Evolutionary conservation across 106 monocot genomes (phyloP), one percentile per base, ranked within the genome.

Genomic region (Apostasia ramifera): DNA sequence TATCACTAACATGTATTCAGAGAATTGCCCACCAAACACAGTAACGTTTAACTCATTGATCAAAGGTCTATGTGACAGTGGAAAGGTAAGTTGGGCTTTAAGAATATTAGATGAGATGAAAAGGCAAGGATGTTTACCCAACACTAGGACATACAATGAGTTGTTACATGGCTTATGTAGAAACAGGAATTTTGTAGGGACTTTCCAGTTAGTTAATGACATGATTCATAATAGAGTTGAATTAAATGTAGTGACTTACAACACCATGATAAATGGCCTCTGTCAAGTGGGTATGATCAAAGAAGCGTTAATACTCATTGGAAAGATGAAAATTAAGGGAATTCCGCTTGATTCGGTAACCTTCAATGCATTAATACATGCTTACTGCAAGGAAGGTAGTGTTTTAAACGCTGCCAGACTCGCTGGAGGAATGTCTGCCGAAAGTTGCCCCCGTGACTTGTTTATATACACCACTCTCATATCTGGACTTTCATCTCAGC

Each of bases 11-110:
- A 95, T 95, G 95, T 8, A 69, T 1, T 56, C 61, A 10, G 82
- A 86, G 57, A 78, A 68, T 70, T 79, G 80, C 39, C 71, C 78
- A 40, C 91, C 91, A 11, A 95, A 91, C 67, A 70, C 75, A 4
- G 66, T 82, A 9, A 95, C 95, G 38, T 95, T 73, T 51, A 95
- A 95, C 70, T 61, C 77, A n/a, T 67, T 95, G 6, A 86, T 95
- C 40, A 88, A 74, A 66, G 82, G 91, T 15, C 67, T 95, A 49
- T 95, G 88, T 74, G 76, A 73, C 51, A 51, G 42, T 47, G 68
- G 86, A 59, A 75, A 64, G 67, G 73, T 76, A 5, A 59, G 40
- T 1, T 60, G 61, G 58, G 91, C 88, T 5, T 44, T 81, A 63
- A 61, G 58, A 37, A 66, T 82, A 45, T 61, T 88, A 1, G 40